Evolutionary conservation across 1,284 basidiomycete species (phyloP).

Genomic region (Apiotrichum gamsii): DNA sequence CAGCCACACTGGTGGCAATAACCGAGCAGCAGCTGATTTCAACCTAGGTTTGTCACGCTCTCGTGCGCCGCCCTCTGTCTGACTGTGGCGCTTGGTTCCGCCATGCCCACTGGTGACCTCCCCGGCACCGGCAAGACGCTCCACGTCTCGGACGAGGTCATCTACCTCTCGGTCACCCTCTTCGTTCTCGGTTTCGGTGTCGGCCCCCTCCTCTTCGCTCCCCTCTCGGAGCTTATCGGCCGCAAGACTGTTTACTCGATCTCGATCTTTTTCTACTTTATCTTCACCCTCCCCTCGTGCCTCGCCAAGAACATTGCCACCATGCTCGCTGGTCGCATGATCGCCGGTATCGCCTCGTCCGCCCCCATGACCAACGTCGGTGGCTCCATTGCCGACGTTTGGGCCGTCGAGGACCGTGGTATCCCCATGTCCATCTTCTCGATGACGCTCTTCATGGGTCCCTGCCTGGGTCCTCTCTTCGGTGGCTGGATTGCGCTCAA

Average conservation of each 20-base stretch:
- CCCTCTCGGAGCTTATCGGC: slow-evolving; percentile 43
- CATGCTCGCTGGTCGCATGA: slow-evolving; percentile 49
- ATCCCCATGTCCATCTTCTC: slow-evolving; percentile 50
- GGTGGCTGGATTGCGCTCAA: slow-evolving; percentile 44
- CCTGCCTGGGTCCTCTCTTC: slow-evolving; percentile 46
- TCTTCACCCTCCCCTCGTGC: slow-evolving; percentile 49
- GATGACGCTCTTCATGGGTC: slow-evolving; percentile 42
- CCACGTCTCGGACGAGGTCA: slow-evolving; percentile 45
- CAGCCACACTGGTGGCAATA: neutral
- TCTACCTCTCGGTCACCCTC: slow-evolving; percentile 46
- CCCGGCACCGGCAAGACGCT: slow-evolving; percentile 39
- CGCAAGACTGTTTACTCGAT: slow-evolving; percentile 46
- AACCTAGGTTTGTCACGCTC: slow-evolving; percentile 28
- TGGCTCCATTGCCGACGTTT: slow-evolving; percentile 49
- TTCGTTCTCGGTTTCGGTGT: slow-evolving; percentile 51
- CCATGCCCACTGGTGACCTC: slow-evolving; percentile 49
- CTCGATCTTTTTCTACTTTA: slow-evolving; percentile 46
- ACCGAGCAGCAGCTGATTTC: neutral
- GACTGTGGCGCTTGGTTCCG: slow-evolving; percentile 46
- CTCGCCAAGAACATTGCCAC: slow-evolving; percentile 48
- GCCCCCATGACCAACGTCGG: slow-evolving; percentile 51
- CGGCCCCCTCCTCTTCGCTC: slow-evolving; percentile 46
- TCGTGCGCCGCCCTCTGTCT: slow-evolving; percentile 31
- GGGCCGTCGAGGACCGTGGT: slow-evolving; percentile 46
- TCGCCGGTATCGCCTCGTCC: slow-evolving; percentile 49